A percentile compares a stretch with the other conserved stretches of the same genome.
These are phyloP conservation scores for Beauveria brongniartii DNA, from an alignment of 2,329 filamentous ascomycete species.

Conservation along the genomic window DNA sequence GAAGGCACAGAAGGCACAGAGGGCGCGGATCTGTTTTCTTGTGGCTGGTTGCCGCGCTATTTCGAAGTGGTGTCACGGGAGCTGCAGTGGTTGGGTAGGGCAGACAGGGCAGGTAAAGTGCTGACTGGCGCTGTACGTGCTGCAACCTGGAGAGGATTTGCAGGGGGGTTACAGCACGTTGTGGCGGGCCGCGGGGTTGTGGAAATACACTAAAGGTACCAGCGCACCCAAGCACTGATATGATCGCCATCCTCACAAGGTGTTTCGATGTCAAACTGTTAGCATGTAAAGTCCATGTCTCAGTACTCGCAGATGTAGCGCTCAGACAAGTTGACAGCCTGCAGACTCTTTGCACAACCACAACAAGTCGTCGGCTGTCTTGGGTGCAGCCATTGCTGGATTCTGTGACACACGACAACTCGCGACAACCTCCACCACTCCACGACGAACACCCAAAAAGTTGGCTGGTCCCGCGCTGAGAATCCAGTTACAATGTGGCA, in stretches of 20 bases:
- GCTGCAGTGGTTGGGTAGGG: background rate
- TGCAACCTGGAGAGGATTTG: background rate
- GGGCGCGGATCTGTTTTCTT: background rate
- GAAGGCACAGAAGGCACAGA: background rate
- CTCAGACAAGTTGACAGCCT: background rate
- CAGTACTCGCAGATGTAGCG: too few relatives aligned
- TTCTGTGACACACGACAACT: constrained; percentile 6
- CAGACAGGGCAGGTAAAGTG: background rate
- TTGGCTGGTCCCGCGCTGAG: background rate
- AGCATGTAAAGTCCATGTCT: too few relatives aligned
- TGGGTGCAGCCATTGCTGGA: background rate
- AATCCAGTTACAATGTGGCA: background rate
- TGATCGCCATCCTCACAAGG: too few relatives aligned
- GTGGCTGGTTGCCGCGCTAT: background rate
- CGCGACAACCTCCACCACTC: background rate
- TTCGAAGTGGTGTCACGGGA: background rate
- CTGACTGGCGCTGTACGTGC: background rate
- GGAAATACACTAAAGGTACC: background rate
- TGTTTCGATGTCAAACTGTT: too few relatives aligned
- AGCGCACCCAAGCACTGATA: too few relatives aligned
- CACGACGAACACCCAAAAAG: background rate
- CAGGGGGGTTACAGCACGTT: background rate
- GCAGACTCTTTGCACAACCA: background rate
- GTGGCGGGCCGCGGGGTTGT: background rate
- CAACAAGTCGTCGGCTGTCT: too few relatives aligned